Evolutionary conservation across 2,329 filamentous ascomycete genomes (phyloP).

Genomic region (Cytospora mali): DNA sequence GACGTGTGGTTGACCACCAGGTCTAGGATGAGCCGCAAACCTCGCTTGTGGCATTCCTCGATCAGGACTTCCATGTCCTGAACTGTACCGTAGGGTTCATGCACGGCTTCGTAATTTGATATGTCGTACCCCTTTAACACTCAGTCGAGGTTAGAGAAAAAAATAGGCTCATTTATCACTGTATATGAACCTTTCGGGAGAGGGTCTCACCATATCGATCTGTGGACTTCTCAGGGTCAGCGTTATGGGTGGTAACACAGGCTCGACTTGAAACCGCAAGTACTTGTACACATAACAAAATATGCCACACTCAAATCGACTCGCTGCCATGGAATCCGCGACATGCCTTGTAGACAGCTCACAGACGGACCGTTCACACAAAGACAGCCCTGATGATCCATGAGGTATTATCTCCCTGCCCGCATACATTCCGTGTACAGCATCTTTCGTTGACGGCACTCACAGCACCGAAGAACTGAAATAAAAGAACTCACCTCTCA

Average conservation of each 20-base stretch:
- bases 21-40: conserved; percentile 73
- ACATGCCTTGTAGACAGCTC: not conserved
- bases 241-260: not conserved
- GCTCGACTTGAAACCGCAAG: not conserved
- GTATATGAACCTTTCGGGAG: conserved; percentile 35
- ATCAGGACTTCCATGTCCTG: conserved; percentile 66
- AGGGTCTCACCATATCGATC: conserved; percentile 40
- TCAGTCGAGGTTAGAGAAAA: not conserved
- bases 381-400: not conserved
- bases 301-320: not conserved
- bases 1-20: conserved; percentile 80
- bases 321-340: not conserved
- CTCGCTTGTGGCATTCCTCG: conserved; percentile 58
- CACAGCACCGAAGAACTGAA: not conserved
- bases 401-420: conserved; percentile 36
- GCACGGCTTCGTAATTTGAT: conserved; percentile 63
- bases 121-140: conserved; percentile 69
- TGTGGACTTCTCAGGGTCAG: conserved; percentile 42
- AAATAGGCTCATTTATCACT: not conserved
- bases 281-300: not conserved
- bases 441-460: conserved; percentile 35
- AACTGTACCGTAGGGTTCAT: conserved; percentile 66
- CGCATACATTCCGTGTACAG: conserved; percentile 35
- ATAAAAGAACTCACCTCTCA: conserved; percentile 8
- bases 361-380: not conserved